These are phyloP conservation scores for Rosa rugosa DNA, from an alignment of 306 rosid species.

Conservation along the genomic window DNA sequence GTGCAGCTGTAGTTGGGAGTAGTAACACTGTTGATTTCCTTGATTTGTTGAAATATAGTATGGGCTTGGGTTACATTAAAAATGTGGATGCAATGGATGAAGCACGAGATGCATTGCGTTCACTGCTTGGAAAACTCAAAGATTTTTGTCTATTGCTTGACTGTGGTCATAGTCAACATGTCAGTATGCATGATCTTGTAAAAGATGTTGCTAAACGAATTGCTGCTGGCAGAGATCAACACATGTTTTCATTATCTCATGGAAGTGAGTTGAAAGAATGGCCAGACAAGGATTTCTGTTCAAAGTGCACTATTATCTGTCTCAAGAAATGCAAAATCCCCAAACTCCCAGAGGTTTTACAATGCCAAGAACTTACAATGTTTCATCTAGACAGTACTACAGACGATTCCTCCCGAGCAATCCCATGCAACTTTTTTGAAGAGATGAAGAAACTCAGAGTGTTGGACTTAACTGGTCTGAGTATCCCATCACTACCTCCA, in stretches of 20 bases:
- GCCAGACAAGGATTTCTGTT: slow-evolving; percentile 4
- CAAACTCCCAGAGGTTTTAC: slow-evolving; percentile 7
- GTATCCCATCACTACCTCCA: background rate
- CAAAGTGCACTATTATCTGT: slow-evolving; percentile 20
- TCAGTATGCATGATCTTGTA: slow-evolving; percentile 23
- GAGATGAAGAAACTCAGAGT: slow-evolving; percentile 21
- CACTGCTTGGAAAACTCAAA: slow-evolving; percentile 21
- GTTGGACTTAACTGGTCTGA: background rate
- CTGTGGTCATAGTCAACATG: background rate
- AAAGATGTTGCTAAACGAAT: background rate
- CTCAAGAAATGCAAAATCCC: background rate
- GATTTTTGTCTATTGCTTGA: slow-evolving; percentile 24
- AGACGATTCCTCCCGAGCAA: background rate
- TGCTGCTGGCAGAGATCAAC: background rate
- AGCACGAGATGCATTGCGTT: slow-evolving; percentile 16
- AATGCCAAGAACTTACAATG: background rate
- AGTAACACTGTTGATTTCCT: background rate
- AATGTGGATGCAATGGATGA: background rate
- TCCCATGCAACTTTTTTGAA: slow-evolving; percentile 23
- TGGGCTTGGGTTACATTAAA: slow-evolving; percentile 25
- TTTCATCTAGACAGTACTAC: background rate
- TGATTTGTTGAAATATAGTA: slow-evolving; percentile 37
- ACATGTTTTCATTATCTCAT: slow-evolving; percentile 14
- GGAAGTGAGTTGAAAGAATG: slow-evolving; percentile 15
- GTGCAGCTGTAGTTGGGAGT: background rate